These are phyloP conservation scores for Paracamarosporium sp. DNA, from an alignment of 2,329 filamentous ascomycete species.

Conservation along the genomic window DNA sequence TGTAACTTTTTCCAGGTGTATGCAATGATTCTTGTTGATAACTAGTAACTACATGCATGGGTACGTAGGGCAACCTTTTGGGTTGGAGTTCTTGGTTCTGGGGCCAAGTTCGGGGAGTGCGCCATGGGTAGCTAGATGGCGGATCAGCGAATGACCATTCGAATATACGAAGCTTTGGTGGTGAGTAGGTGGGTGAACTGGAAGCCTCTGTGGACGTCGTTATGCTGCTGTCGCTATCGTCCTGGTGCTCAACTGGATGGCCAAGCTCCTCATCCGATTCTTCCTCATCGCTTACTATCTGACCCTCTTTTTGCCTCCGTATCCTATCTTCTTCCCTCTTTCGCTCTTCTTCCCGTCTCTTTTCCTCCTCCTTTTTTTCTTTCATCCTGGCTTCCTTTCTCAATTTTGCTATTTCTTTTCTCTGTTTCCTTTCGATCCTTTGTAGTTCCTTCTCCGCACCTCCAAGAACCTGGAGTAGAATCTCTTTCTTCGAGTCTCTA, in stretches of 20 bases:
- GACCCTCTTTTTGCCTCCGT: conserved; percentile 13
- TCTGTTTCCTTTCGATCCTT: conserved; percentile 25
- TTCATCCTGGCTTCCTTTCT: neutral
- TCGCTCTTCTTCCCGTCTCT: conserved; percentile 17
- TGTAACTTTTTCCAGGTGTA: conserved; percentile 30
- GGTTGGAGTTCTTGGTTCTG: conserved; percentile 14
- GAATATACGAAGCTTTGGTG: conserved; percentile 28
- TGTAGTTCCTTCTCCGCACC: conserved; percentile 17
- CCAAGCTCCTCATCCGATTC: neutral
- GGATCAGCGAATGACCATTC: conserved; percentile 30
- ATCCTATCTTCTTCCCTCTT: conserved; percentile 11
- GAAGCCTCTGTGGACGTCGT: conserved; percentile 9
- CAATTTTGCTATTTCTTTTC: neutral
- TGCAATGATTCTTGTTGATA: conserved; percentile 27
- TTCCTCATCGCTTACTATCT: neutral
- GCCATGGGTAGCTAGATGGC: neutral
- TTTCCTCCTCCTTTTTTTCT: conserved; percentile 15
- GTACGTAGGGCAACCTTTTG: conserved; percentile 25
- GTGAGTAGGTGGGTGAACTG: conserved; percentile 11
- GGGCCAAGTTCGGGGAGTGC: neutral
- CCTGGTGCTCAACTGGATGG: neutral
- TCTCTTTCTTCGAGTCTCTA: conserved; percentile 1
- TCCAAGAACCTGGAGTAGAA: neutral
- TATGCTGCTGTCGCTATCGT: conserved; percentile 17
- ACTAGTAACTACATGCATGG: conserved; percentile 31